Base-by-base conservation (phyloP, 164 flowering plant species). In the Kalanchoe fedtschenkoi region DNA sequence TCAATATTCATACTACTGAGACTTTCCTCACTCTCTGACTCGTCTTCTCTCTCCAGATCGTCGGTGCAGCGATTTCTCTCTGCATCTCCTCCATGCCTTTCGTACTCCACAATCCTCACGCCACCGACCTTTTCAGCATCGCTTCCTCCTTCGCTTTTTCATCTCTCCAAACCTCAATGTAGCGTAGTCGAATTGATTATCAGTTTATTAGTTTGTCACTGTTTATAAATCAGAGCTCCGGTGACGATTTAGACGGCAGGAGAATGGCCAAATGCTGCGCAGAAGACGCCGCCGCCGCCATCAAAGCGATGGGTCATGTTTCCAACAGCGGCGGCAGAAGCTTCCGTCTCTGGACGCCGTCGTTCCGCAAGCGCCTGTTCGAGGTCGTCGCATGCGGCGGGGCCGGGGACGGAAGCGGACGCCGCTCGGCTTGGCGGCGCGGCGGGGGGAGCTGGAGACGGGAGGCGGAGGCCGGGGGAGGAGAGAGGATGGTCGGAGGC, bases 211-310 rank as follows among this genome's bases (percentile, higher is more conserved):
- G n/a, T n/a, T n/a, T n/a, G n/a, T n/a, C n/a, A n/a, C n/a, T n/a
- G n/a, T n/a, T n/a, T n/a, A n/a, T n/a, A n/a, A n/a, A n/a, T n/a
- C n/a, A n/a, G n/a, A n/a, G n/a, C n/a, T n/a, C n/a, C n/a, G n/a
- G n/a, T n/a, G n/a, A n/a, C n/a, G n/a, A n/a, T n/a, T n/a, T n/a
- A n/a, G 39, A 37, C 39, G 39, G 8, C 11, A 37, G 56, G 11
- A 51, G 32, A 15, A 58, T 58, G 61, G 61, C 61, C 14, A 58
- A 58, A 58, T 33, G 37, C 61, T 35, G 29, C 61, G 10, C 41
- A 28, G 77, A 76, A 72, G 71, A 73, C 71, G 72, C 75, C 60
- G 84, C 82, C 65, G 80, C 90, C 22, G n/a, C n/a, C n/a, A n/a
- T n/a, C n/a, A n/a, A n/a, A n/a, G n/a, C n/a, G n/a, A n/a, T n/a